phyloP scores from a whole-genome alignment of 768 basidiomycete genomes.

The Amanita rubescens region DNA sequence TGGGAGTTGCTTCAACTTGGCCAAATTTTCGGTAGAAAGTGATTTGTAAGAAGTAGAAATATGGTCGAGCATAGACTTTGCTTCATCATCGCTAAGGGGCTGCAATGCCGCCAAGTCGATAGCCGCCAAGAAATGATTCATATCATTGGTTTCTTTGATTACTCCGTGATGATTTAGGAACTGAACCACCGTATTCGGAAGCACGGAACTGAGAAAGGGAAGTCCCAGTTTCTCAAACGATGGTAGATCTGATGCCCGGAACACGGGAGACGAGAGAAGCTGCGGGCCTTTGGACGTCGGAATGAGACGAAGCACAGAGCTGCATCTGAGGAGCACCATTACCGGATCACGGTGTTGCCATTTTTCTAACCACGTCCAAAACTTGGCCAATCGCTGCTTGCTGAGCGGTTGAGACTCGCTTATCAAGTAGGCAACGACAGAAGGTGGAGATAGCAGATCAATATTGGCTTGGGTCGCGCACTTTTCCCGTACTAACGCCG shows the following conservation, averaged over 20 bases:
- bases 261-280: constrained; percentile 19
- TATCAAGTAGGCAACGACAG: constrained; percentile 18
- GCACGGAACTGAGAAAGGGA: constrained; percentile 24
- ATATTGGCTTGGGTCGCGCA: too few species aligned
- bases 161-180: constrained; percentile 13
- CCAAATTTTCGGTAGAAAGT: neutral
- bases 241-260: constrained; percentile 16
- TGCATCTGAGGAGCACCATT: neutral
- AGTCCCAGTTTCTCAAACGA: constrained; percentile 23
- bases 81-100: neutral
- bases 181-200: constrained; percentile 14
- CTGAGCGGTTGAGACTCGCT: constrained; percentile 9
- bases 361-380: too few species aligned
- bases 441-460: constrained; percentile 16
- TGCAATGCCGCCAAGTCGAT: too few species aligned
- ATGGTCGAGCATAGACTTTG: neutral
- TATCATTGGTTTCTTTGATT: constrained; percentile 11
- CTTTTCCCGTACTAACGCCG: too few species aligned
- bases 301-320: constrained; percentile 19
- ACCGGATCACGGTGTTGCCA: constrained; percentile 13
- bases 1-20: constrained; percentile 16
- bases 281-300: constrained; percentile 26
- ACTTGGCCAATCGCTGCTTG: constrained; percentile 27
- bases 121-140: too few species aligned
- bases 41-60: neutral